Percentiles rank a stretch among this genome's conserved stretches.
These are phyloP conservation scores for Podospora tetraspora DNA, from an alignment of 495 filamentous ascomycete genomes.

Conservation along the genomic window DNA sequence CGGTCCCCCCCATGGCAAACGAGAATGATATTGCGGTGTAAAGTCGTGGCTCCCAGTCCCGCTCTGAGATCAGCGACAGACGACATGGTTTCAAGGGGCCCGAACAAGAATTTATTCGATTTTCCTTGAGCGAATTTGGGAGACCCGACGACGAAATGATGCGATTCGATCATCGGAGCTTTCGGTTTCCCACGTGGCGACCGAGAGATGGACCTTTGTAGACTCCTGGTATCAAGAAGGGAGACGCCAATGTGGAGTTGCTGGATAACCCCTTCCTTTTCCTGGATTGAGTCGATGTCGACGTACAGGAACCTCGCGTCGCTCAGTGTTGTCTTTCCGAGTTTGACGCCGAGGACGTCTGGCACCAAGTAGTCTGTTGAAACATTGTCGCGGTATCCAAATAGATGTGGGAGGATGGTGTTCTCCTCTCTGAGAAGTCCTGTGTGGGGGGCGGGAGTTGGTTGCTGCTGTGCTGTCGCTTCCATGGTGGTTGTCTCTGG, in stretches of 20 bases:
- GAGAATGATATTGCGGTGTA: constrained; percentile 15
- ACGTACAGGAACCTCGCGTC: constrained; percentile 20
- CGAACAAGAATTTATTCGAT: constrained; percentile 16
- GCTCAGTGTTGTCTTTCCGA: constrained; percentile 17
- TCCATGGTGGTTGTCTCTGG: neutral
- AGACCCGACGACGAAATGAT: constrained; percentile 22
- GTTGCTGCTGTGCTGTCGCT: neutral
- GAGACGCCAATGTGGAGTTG: constrained; percentile 22
- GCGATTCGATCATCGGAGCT: constrained; percentile 16
- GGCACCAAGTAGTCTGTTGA: constrained; percentile 1
- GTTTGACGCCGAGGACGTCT: constrained; percentile 9
- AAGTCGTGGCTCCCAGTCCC: constrained; percentile 10
- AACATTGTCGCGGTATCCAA: constrained; percentile 13
- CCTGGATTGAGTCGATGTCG: constrained; percentile 21
- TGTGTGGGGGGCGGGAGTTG: constrained; percentile 1
- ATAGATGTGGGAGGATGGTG: constrained; percentile 16
- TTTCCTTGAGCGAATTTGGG: constrained; percentile 16
- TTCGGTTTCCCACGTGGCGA: neutral
- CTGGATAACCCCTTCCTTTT: constrained; percentile 15
- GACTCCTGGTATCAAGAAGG: constrained; percentile 20
- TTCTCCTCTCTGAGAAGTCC: constrained; percentile 20
- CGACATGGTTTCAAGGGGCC: constrained; percentile 12
- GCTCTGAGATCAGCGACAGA: constrained; percentile 11
- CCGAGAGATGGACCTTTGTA: constrained; percentile 7
- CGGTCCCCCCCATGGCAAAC: constrained; percentile 13